These are phyloP conservation scores for Pichia occidentalis DNA, from an alignment of 805 yeast genomes.

Conservation along the genomic window DNA sequence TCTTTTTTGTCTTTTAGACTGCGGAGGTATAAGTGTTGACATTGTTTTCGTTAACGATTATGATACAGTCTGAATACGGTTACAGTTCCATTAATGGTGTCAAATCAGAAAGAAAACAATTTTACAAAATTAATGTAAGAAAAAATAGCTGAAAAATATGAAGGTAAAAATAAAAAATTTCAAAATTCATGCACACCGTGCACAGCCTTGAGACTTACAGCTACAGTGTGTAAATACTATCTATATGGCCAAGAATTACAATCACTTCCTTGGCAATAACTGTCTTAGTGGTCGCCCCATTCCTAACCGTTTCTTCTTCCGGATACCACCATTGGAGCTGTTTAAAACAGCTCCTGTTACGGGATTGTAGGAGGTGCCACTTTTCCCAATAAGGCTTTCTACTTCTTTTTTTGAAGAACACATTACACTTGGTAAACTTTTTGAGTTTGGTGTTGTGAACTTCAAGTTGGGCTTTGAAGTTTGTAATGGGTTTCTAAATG, in stretches of 20 bases:
- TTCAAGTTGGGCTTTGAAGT: not conserved
- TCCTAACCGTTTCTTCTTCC: conserved; percentile 22
- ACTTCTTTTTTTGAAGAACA: too few relatives aligned
- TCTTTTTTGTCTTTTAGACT: conserved; percentile 78
- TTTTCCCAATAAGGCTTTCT: conserved; percentile 2
- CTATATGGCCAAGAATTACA: not conserved
- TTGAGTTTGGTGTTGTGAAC: too few relatives aligned
- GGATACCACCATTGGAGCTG: not conserved
- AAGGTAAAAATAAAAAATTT: not conserved
- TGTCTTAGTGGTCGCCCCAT: conserved; percentile 24
- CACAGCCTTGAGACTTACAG: conserved; percentile 6
- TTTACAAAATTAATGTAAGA: too few relatives aligned
- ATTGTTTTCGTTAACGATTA: conserved; percentile 31
- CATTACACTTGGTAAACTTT: too few relatives aligned
- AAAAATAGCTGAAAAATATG: not conserved
- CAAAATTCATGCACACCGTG: not conserved
- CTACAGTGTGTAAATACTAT: not conserved
- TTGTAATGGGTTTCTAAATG: not conserved
- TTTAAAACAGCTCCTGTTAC: conserved; percentile 11
- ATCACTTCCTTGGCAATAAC: conserved; percentile 10
- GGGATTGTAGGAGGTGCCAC: conserved; percentile 6
- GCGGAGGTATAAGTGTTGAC: conserved; percentile 95
- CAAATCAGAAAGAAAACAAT: too few relatives aligned
- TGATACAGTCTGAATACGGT: conserved; percentile 3
- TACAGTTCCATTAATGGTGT: too few relatives aligned